A percentile compares a stretch with the other conserved stretches of the same genome.
phyloP scores from a whole-genome alignment of 805 yeast species.

The Torulaspora delbrueckii region DNA sequence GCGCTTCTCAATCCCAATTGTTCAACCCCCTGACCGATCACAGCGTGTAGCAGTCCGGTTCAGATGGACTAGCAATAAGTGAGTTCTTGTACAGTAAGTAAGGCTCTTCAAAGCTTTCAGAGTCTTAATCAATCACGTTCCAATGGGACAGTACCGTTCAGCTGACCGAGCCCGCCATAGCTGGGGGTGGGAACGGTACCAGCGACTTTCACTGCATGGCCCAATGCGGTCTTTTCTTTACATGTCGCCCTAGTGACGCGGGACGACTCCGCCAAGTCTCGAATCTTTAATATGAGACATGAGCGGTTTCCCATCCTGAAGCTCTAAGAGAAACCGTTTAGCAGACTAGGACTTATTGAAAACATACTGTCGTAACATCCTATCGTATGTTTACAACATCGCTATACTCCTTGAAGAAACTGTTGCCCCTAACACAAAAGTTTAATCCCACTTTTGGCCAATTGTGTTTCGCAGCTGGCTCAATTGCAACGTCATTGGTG shows the following conservation, averaged over 20 bases:
- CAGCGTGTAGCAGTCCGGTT: not conserved
- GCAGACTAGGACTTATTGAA: not conserved
- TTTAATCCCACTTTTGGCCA: no score
- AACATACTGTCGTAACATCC: no score
- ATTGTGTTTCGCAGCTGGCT: no score
- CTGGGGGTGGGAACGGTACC: not conserved
- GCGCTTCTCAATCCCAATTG: not conserved
- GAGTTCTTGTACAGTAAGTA: not conserved
- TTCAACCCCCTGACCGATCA: not conserved
- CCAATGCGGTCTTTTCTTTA: conserved; percentile 3
- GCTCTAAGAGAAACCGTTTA: not conserved
- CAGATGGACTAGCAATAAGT: not conserved
- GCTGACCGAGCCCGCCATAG: not conserved
- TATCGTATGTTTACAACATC: no score
- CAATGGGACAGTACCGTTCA: not conserved
- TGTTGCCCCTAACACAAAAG: no score
- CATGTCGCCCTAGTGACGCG: conserved; percentile 2
- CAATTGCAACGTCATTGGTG: no score
- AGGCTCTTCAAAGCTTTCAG: not conserved
- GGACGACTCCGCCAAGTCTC: not conserved
- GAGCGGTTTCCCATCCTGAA: not conserved
- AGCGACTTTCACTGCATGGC: not conserved
- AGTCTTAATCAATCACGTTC: not conserved
- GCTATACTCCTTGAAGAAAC: no score
- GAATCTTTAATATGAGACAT: not conserved